Conservation (phyloP, 2,329 filamentous ascomycete species). For the Elsinoe necatrix region DNA sequence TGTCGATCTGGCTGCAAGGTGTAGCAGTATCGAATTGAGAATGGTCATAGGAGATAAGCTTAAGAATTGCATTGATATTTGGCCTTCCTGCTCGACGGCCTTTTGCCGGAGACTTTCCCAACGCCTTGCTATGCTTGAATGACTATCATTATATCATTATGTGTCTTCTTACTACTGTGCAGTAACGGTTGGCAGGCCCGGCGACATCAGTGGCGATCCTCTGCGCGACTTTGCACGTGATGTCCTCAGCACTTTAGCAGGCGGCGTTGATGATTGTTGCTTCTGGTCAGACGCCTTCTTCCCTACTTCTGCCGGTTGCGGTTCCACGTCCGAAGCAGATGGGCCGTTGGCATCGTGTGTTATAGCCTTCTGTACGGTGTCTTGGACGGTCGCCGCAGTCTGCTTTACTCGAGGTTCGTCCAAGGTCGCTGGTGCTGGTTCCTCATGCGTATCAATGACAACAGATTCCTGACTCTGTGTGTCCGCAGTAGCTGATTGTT, state of each 20-base stretch:
- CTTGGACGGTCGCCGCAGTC: too few relatives aligned
- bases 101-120: not conserved
- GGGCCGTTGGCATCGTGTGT: not conserved
- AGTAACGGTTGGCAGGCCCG: not conserved
- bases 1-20: too few relatives aligned
- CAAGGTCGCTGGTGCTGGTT: too few relatives aligned
- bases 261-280: not conserved
- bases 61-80: not conserved
- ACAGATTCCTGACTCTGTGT: not conserved
- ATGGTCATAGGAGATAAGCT: not conserved
- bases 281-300: not conserved
- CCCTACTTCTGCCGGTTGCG: not conserved
- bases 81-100: slow-evolving; percentile 1
- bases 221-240: slow-evolving; percentile 6
- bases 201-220: not conserved
- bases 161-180: not conserved
- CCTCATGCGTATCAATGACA: too few relatives aligned
- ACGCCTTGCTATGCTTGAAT: slow-evolving; percentile 13
- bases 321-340: not conserved
- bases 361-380: not conserved
- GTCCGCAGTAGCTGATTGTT: not conserved
- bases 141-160: not conserved
- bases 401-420: too few relatives aligned
- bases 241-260: slow-evolving; percentile 1
- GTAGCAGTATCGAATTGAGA: too few relatives aligned